Evolutionary conservation across 2,329 filamentous ascomycete species (phyloP).

Genomic region (Phaeosphaeria sp.): DNA sequence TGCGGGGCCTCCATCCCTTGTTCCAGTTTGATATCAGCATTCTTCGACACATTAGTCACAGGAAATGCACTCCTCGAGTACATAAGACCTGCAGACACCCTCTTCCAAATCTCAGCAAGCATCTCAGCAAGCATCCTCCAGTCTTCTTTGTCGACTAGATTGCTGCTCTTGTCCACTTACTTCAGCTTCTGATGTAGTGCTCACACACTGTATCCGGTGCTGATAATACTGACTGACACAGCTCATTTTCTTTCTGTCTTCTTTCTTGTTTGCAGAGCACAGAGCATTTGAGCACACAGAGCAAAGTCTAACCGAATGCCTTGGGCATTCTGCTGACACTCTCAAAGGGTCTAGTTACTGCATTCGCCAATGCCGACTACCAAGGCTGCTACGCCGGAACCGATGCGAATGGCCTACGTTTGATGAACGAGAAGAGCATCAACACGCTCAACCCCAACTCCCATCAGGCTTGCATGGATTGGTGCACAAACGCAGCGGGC

Average conservation of each 20-base stretch:
- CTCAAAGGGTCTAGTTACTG: neutral
- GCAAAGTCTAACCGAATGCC: constrained; percentile 5
- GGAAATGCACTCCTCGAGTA: neutral
- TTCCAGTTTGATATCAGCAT: neutral
- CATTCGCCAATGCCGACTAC: neutral
- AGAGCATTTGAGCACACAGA: constrained; percentile 7
- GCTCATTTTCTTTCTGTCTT: neutral
- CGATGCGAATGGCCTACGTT: neutral
- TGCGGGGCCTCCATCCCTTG: neutral
- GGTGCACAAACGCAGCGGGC: neutral
- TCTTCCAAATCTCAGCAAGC: neutral
- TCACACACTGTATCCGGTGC: neutral
- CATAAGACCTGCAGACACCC: neutral
- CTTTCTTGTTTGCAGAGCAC: constrained; percentile 1
- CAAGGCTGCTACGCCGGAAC: neutral
- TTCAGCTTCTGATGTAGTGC: neutral
- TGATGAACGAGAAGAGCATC: neutral
- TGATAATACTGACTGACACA: neutral
- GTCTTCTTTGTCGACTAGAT: constrained; percentile 2
- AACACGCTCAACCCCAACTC: neutral
- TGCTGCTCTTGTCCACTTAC: neutral
- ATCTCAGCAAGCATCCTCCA: neutral
- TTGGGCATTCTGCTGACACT: constrained; percentile 5
- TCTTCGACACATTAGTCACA: neutral
- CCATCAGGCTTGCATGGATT: neutral